Conservation (phyloP, 352 stramenopile species). For the Plasmopara muralis region DNA sequence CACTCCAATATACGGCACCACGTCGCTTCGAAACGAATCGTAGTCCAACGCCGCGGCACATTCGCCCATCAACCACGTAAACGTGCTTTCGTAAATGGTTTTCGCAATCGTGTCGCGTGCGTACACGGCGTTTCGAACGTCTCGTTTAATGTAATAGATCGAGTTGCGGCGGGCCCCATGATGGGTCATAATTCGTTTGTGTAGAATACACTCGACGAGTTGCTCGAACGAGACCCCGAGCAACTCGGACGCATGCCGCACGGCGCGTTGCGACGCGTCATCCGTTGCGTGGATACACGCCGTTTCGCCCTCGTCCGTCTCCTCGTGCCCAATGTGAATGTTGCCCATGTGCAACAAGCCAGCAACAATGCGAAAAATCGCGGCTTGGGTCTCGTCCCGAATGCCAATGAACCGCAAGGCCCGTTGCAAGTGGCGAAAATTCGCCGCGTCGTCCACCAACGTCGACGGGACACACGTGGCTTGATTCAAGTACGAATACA, state of each 20-base stretch:
- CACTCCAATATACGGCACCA: constrained; percentile 85
- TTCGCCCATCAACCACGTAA: constrained; percentile 85
- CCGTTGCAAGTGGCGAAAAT: constrained; percentile 58
- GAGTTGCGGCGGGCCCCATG: constrained; percentile 63
- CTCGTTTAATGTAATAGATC: constrained; percentile 75
- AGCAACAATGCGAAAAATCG: constrained; percentile 71
- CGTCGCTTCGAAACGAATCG: constrained; percentile 71
- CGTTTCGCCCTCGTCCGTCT: constrained; percentile 69
- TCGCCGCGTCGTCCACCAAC: constrained; percentile 58
- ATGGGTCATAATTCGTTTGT: constrained; percentile 70
- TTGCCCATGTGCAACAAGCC: constrained; percentile 77
- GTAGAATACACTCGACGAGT: constrained; percentile 65
- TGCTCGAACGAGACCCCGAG: constrained; percentile 59
- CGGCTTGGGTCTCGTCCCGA: constrained; percentile 45
- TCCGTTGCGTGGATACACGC: constrained; percentile 49
- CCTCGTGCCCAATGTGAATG: constrained; percentile 58
- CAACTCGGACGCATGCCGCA: constrained; percentile 47
- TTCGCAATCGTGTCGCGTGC: constrained; percentile 87
- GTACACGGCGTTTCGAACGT: constrained; percentile 62
- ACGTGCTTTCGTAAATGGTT: constrained; percentile 85
- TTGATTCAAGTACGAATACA: constrained; percentile 70
- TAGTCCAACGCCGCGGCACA: constrained; percentile 75
- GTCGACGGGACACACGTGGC: constrained; percentile 69
- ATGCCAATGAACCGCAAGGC: constrained; percentile 74
- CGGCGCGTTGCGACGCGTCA: constrained; percentile 35